Percentiles rank a stretch among this genome's conserved stretches.
Evolutionary conservation across 768 basidiomycete genomes (phyloP).

Genomic region (Mycena galericulata): DNA sequence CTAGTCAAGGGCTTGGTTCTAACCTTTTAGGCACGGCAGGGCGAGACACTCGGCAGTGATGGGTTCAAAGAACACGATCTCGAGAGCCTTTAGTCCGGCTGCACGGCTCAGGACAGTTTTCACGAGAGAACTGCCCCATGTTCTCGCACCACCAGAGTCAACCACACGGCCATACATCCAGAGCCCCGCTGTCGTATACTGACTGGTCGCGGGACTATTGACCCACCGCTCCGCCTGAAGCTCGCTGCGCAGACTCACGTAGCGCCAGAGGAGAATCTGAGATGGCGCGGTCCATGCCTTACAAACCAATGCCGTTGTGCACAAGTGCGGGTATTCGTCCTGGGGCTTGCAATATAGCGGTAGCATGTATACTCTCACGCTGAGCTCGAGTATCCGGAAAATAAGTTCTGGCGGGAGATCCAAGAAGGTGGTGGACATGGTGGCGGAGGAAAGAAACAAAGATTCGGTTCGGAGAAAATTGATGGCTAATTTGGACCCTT

Average conservation of each 20-base stretch:
- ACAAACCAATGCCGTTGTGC: not conserved
- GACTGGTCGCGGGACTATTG: not conserved
- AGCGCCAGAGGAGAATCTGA: conserved; percentile 1
- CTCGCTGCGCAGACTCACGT: not conserved
- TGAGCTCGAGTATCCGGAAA: not conserved
- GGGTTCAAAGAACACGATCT: not conserved
- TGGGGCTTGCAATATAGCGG: not conserved
- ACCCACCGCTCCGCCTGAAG: not conserved
- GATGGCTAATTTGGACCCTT: too few relatives aligned
- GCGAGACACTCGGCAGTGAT: not conserved
- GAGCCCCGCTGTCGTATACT: not conserved
- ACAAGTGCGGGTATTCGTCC: not conserved
- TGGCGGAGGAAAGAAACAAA: too few relatives aligned
- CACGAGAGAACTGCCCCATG: not conserved
- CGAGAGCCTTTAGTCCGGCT: not conserved
- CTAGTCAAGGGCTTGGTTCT: not conserved
- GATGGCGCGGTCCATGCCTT: not conserved
- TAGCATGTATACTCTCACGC: not conserved
- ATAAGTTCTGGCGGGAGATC: not conserved
- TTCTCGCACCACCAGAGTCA: too few relatives aligned
- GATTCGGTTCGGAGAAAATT: too few relatives aligned
- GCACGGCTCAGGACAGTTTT: not conserved
- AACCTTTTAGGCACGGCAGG: not conserved
- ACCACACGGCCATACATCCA: not conserved
- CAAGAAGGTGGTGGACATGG: not conserved